Conservation (phyloP, 176 grass and related monocot species). For the Oryza australiensis region DNA sequence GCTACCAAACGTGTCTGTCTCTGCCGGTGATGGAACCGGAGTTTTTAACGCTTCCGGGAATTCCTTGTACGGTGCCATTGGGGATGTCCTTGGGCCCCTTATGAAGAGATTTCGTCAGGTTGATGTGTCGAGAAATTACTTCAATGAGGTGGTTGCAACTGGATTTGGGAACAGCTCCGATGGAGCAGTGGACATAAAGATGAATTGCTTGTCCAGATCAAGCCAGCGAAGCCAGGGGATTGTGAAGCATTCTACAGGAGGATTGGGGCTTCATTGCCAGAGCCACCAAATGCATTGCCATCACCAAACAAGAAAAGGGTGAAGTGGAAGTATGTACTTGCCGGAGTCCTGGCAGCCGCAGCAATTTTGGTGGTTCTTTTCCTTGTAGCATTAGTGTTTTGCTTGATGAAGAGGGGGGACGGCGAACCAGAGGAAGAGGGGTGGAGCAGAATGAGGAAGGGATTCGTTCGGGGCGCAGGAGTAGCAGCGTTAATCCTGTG, state of each 20-base stretch:
- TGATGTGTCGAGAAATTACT: constrained; percentile 79
- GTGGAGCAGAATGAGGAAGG: constrained; percentile 48
- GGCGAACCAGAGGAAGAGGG: constrained; percentile 31
- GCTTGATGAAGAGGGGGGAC: constrained; percentile 37
- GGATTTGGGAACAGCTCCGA: constrained; percentile 20
- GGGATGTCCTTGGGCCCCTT: constrained; percentile 29
- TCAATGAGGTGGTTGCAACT: constrained; percentile 24
- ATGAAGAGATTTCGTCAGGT: constrained; percentile 55
- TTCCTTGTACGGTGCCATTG: constrained; percentile 59
- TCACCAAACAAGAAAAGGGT: constrained; percentile 14
- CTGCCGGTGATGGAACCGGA: not conserved
- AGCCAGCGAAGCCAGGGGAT: constrained; percentile 51
- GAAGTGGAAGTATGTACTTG: constrained; percentile 55
- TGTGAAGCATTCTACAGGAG: constrained; percentile 70
- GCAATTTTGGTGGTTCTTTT: constrained; percentile 42
- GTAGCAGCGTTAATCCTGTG: constrained; percentile 57
- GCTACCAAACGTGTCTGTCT: constrained; percentile 23
- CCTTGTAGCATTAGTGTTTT: constrained; percentile 36
- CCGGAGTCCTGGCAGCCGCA: constrained; percentile 46
- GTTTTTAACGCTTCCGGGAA: constrained; percentile 70
- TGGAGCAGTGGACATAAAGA: constrained; percentile 6
- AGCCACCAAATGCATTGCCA: constrained; percentile 30
- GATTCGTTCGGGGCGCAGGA: constrained; percentile 48
- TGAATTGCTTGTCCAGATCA: constrained; percentile 65
- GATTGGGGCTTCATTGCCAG: constrained; percentile 23